Evolutionary conservation across 768 basidiomycete genomes (phyloP).

Genomic region (Melanogaster broomeanus): DNA sequence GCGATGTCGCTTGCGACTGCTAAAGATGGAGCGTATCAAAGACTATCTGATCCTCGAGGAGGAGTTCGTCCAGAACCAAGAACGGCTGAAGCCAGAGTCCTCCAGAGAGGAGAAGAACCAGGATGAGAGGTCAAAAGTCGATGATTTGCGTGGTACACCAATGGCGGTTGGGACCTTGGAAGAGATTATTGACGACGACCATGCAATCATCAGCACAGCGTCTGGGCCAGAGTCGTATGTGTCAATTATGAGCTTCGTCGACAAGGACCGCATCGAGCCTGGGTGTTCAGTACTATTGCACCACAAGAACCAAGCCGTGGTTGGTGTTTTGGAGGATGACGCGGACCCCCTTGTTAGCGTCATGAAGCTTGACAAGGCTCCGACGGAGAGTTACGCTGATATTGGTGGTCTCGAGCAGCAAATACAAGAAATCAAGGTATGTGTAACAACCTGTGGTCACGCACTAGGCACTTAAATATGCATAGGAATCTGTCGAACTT

Average conservation of each 20-base stretch:
- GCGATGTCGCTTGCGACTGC: slow-evolving; percentile 89
- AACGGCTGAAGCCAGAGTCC: slow-evolving; percentile 83
- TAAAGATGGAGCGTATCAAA: slow-evolving; percentile 98
- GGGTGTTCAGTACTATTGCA: slow-evolving; percentile 94
- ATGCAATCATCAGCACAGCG: slow-evolving; percentile 96
- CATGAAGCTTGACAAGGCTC: slow-evolving; percentile 99
- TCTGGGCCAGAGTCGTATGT: slow-evolving; percentile 97
- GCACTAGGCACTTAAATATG: not conserved
- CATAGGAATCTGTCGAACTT: slow-evolving; percentile 94
- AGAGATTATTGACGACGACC: slow-evolving; percentile 97
- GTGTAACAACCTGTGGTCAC: slow-evolving; percentile 10
- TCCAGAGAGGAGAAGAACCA: slow-evolving; percentile 94
- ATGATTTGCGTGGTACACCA: slow-evolving; percentile 91
- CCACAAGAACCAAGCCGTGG: slow-evolving; percentile 93
- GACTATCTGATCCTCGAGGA: slow-evolving; percentile 96
- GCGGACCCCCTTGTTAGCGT: slow-evolving; percentile 94
- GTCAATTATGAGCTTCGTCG: slow-evolving; percentile 96
- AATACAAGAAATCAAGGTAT: slow-evolving; percentile 98
- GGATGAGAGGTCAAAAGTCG: slow-evolving; percentile 90
- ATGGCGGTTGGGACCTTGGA: slow-evolving; percentile 99
- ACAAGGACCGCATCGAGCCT: slow-evolving; percentile 97
- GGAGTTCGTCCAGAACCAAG: slow-evolving; percentile 92
- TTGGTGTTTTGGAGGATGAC: slow-evolving; percentile 95
- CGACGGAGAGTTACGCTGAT: slow-evolving; percentile 98
- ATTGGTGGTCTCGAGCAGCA: slow-evolving; percentile 96